phyloP scores from a whole-genome alignment of 108 stramenopile genomes.

The Thalassiosira profunda region DNA sequence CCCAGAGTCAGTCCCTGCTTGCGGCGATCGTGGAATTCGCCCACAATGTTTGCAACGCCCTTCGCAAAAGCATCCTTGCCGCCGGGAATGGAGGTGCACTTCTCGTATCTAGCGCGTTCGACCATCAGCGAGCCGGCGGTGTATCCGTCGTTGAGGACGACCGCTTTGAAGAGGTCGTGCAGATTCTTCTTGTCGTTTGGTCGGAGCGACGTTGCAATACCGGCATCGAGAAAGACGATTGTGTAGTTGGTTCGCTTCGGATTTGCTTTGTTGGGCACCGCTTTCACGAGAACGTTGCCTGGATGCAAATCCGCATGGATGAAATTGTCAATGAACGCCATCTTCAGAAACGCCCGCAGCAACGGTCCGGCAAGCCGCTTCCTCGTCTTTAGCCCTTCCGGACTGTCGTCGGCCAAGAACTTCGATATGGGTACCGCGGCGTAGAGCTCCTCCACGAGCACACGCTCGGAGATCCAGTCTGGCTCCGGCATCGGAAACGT shows the following conservation, averaged over 20 bases:
- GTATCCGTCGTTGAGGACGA: conserved; percentile 86
- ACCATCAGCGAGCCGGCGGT: conserved; percentile 89
- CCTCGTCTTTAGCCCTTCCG: conserved; percentile 54
- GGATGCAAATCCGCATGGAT: conserved; percentile 86
- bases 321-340: conserved; percentile 87
- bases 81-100: conserved; percentile 79
- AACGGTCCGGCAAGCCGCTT: conserved; percentile 77
- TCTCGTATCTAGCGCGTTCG: conserved; percentile 87
- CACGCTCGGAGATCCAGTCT: conserved; percentile 58
- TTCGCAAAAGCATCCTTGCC: conserved; percentile 84
- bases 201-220: conserved; percentile 77
- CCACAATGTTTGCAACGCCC: conserved; percentile 77
- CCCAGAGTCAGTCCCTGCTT: conserved; percentile 89
- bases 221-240: conserved; percentile 91
- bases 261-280: conserved; percentile 22
- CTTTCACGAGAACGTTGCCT: conserved; percentile 57
- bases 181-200: conserved; percentile 79
- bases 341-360: conserved; percentile 88
- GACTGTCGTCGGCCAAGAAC: conserved; percentile 64
- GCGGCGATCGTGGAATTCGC: conserved; percentile 88
- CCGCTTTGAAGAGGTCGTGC: conserved; percentile 82
- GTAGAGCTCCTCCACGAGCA: conserved; percentile 76
- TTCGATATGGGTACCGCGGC: conserved; percentile 73
- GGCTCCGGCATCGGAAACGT: conserved; percentile 72
- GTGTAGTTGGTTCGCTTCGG: conserved; percentile 33